phyloP scores from a whole-genome alignment of 305 asterid species.

The Rubia peregrina region DNA sequence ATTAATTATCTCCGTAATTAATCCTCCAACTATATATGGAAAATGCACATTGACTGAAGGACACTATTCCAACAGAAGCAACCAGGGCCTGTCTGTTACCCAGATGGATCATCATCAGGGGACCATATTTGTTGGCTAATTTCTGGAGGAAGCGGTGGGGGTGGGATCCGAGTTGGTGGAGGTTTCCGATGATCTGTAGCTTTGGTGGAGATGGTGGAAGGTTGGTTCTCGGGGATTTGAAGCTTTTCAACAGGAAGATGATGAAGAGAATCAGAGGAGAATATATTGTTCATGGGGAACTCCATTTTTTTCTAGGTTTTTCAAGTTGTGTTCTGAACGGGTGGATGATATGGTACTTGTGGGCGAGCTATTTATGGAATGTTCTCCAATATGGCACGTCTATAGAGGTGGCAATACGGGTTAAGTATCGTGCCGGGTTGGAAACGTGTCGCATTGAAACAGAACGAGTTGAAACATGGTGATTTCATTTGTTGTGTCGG shows the following conservation, averaged over 20 bases:
- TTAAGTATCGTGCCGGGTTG: no score
- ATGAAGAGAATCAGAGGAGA: not conserved
- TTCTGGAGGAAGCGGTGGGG: constrained; percentile 5
- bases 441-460: no score
- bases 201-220: constrained; percentile 28
- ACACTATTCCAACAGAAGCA: not conserved
- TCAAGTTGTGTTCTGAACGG: not conserved
- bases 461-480: no score
- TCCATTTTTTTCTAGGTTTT: not conserved
- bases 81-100: not conserved
- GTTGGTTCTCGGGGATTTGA: not conserved
- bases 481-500: no score
- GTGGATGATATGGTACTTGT: not conserved
- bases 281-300: not conserved
- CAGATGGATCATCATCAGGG: not conserved
- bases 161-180: not conserved
- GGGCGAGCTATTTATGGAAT: not conserved
- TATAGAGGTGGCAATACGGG: no score
- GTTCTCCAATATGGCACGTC: not conserved
- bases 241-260: not conserved
- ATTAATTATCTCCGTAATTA: no score
- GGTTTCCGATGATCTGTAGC: constrained; percentile 5
- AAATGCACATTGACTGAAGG: no score
- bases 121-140: not conserved
- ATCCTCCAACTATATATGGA: no score